A percentile compares a stretch with the other conserved stretches of the same genome.
These are phyloP conservation scores for Psilocybe mexicana DNA, from an alignment of 1,284 basidiomycete genomes.

Conservation along the genomic window DNA sequence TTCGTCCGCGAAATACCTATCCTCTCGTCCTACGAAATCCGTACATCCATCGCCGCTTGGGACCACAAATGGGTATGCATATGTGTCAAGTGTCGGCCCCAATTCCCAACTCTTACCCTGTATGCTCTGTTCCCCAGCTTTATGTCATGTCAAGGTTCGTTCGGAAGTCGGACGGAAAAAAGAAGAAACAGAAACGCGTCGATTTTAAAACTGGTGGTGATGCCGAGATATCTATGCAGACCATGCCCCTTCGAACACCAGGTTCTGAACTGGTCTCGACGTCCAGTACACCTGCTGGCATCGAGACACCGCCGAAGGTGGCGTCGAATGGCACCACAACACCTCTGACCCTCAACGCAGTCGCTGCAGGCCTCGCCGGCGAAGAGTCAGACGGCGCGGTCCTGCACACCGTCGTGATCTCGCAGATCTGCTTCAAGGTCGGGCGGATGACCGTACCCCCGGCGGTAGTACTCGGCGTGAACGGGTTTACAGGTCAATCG, in stretches of 20 bases:
- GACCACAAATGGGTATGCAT: conserved; percentile 82
- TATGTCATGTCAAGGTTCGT: conserved; percentile 69
- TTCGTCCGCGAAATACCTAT: conserved; percentile 83
- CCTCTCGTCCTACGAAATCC: conserved; percentile 67
- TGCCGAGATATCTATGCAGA: conserved; percentile 13
- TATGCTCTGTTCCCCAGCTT: conserved; percentile 38
- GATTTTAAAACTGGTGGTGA: conserved; percentile 6
- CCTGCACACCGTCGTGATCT: conserved; percentile 70
- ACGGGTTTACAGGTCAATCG: conserved; percentile 46
- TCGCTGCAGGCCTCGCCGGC: conserved; percentile 35
- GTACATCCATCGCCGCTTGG: conserved; percentile 69
- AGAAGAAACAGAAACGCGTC: conserved; percentile 22
- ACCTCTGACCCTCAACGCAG: conserved; percentile 33
- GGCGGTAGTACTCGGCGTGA: conserved; percentile 51
- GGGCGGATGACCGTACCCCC: conserved; percentile 80
- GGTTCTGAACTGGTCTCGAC: conserved; percentile 26
- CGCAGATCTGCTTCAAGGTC: conserved; percentile 73
- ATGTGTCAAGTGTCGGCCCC: not conserved
- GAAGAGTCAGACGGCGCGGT: conserved; percentile 58
- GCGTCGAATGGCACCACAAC: conserved; percentile 18
- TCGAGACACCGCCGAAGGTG: conserved; percentile 15
- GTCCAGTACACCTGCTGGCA: conserved; percentile 21
- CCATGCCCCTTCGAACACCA: conserved; percentile 24
- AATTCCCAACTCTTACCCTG: not conserved
- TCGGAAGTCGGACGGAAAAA: conserved; percentile 50